Conservation (phyloP, 768 basidiomycete genomes). For the Boletus pseudopeckii region DNA sequence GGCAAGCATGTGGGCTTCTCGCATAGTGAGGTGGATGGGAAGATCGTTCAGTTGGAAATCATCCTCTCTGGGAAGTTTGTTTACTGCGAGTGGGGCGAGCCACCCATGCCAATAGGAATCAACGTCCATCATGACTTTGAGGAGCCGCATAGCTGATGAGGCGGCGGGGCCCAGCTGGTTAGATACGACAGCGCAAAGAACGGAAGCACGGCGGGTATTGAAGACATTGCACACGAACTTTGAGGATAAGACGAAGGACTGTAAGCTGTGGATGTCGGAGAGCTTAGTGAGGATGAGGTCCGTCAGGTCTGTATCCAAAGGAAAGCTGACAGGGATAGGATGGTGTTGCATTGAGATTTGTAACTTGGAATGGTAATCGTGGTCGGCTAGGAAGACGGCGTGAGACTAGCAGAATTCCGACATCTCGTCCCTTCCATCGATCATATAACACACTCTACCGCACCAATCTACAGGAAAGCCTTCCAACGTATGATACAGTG, state of each 20-base stretch:
- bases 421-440: too few relatives aligned
- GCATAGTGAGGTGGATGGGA: not conserved
- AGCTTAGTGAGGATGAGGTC: conserved; percentile 11
- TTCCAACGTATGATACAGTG: too few relatives aligned
- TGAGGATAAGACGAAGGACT: conserved; percentile 13
- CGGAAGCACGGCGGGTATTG: conserved; percentile 3
- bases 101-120: conserved; percentile 17
- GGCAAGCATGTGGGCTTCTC: conserved; percentile 13
- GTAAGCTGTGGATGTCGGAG: conserved; percentile 7
- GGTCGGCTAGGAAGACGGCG: too few relatives aligned
- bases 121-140: conserved; percentile 13
- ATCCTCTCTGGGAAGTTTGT: conserved; percentile 13
- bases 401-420: too few relatives aligned
- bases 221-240: conserved; percentile 20
- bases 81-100: conserved; percentile 7
- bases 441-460: too few relatives aligned
- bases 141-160: conserved; percentile 12
- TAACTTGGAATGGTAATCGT: too few relatives aligned
- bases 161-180: conserved; percentile 12
- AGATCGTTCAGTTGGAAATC: not conserved
- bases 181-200: conserved; percentile 13
- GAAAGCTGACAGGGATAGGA: not conserved
- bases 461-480: too few relatives aligned
- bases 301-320: conserved; percentile 11
- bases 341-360: not conserved